Evolutionary conservation across 2,329 filamentous ascomycete genomes (phyloP), one percentile per base, ranked within the genome.

Genomic region (Fusarium sp.): DNA sequence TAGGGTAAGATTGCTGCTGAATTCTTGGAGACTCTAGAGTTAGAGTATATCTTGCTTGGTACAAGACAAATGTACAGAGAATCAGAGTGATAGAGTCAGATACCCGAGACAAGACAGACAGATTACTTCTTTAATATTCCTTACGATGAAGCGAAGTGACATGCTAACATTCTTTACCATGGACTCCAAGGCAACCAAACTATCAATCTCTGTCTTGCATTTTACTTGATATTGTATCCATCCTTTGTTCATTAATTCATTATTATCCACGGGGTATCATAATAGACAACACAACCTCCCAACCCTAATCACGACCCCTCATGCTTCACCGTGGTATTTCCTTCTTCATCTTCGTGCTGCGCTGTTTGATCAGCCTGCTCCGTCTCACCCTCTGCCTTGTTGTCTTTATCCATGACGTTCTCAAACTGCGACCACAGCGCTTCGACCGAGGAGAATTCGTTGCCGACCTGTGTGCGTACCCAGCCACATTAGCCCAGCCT

Each of bases 371-470:
- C 64, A 17, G 55, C 73, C 40, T 77, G 71, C 35, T 61, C 60
- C 25, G 62, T 10, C 51, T 68, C 52, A 13, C 54, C 40, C n/a
- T 66, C 71, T 5, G 43, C 53, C 27, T 69, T 69, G 47, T 71
- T 82, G 56, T 91, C 86, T 74, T 91, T 92, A 11, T 88, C 92
- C 94, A 97, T 98, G 72, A 98, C 94, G 70, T 90, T 92, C 81
- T 99, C 96, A 76, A 99, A 98, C 75, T 97, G 93, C 37, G 92
- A 96, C 96, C 96, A 99, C 17, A 99, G 85, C 29, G 93, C 94
- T 79, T 99, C 96, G 41, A 99, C 96, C 6, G 93, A 94, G n/a
- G 92, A 90, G 80, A 99, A 97, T 76, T 99, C 96, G 79, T 97
- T 97, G 36, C 96, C 96, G 51, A 99, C 90, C 90, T 93, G 31